Percentiles rank a stretch among this genome's conserved stretches.
phyloP scores from a whole-genome alignment of 805 yeast species.

The Saturnispora besseyi region DNA sequence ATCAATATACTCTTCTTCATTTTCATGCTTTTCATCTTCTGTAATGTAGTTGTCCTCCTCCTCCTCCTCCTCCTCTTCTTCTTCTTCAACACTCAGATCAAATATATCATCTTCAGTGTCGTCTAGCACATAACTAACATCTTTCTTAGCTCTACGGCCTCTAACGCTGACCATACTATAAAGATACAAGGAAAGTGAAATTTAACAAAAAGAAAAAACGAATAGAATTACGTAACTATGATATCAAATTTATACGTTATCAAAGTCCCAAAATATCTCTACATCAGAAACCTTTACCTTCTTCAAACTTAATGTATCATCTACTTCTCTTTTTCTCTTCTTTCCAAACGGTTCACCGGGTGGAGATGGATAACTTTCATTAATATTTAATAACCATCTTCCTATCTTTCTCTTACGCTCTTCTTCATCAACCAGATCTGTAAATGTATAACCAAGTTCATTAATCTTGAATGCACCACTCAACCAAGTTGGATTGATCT shows the following conservation, averaged over 20 bases:
- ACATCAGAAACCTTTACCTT: slow-evolving; percentile 8
- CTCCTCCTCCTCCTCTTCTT: slow-evolving; percentile 8
- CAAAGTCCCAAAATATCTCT: slow-evolving; percentile 23
- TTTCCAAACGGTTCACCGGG: slow-evolving; percentile 24
- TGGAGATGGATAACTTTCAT: slow-evolving; percentile 29
- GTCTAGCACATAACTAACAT: neutral
- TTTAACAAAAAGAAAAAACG: slow-evolving; percentile 4
- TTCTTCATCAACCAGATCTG: slow-evolving; percentile 13
- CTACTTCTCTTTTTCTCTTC: slow-evolving; percentile 11
- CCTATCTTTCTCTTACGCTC: slow-evolving; percentile 8
- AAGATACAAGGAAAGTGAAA: neutral
- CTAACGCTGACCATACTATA: neutral
- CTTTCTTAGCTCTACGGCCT: neutral
- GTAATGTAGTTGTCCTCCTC: slow-evolving; percentile 28
- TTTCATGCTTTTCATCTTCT: slow-evolving; percentile 22
- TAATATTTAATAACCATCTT: slow-evolving; percentile 9
- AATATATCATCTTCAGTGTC: slow-evolving; percentile 3
- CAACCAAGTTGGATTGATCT: slow-evolving; percentile 28
- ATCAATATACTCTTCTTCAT: slow-evolving; percentile 28
- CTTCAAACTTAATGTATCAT: neutral
- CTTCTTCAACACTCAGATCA: slow-evolving; percentile 4
- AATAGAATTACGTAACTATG: slow-evolving; percentile 3
- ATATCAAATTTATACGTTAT: slow-evolving; percentile 24
- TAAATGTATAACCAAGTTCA: slow-evolving; percentile 29
- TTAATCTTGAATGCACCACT: slow-evolving; percentile 33